Conservation (phyloP, 2,329 filamentous ascomycete genomes). For the Fusarium clavum region DNA sequence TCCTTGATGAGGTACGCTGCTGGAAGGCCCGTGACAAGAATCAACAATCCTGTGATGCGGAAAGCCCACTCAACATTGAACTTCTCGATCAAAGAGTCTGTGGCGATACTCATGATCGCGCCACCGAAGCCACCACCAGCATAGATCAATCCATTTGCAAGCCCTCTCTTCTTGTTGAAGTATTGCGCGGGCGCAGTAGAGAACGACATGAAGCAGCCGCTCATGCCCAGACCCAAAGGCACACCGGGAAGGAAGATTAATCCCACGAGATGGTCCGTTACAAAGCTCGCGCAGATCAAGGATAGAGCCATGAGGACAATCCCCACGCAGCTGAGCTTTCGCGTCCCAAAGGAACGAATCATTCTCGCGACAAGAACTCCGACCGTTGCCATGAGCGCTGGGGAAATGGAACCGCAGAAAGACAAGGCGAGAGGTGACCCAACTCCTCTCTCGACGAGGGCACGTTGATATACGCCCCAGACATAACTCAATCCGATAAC, state of each 20-base stretch:
- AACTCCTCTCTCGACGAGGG: constrained; percentile 61
- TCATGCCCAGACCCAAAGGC: constrained; percentile 49
- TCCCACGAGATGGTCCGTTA: constrained; percentile 43
- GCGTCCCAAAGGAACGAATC: constrained; percentile 26
- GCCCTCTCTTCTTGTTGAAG: constrained; percentile 63
- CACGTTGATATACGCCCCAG: constrained; percentile 71
- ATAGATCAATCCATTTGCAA: constrained; percentile 67
- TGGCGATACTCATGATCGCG: constrained; percentile 61
- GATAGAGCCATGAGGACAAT: constrained; percentile 19
- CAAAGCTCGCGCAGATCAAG: constrained; percentile 27
- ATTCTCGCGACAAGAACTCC: constrained; percentile 29
- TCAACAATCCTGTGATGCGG: constrained; percentile 64
- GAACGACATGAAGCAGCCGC: constrained; percentile 37
- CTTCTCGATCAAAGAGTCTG: constrained; percentile 60
- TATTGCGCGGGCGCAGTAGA: constrained; percentile 58
- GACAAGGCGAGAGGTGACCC: constrained; percentile 63
- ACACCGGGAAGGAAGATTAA: constrained; percentile 47
- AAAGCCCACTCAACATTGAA: constrained; percentile 65
- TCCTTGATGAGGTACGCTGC: constrained; percentile 66
- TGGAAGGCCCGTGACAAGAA: constrained; percentile 65
- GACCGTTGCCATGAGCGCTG: constrained; percentile 36
- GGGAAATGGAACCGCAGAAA: constrained; percentile 65
- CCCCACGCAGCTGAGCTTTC: constrained; percentile 15
- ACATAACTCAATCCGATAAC: constrained; percentile 67
- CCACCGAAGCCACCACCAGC: constrained; percentile 68